Percentiles rank a stretch among this genome's conserved stretches.
Evolutionary conservation across 768 basidiomycete species (phyloP).

Genomic region (Mycena leptocephala): DNA sequence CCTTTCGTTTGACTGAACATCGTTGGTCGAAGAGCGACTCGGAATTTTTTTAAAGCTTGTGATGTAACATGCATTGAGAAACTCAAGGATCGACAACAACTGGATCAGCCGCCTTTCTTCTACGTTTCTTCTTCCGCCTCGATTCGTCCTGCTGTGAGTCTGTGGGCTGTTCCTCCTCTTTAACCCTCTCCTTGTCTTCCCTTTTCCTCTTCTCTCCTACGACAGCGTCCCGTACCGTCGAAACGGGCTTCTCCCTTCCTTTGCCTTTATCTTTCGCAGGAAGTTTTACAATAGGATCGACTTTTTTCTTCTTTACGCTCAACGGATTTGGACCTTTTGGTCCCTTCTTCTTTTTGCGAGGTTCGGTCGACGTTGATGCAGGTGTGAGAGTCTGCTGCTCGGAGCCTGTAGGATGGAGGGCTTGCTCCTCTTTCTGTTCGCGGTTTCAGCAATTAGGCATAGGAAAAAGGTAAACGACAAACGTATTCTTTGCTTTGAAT

Average conservation of each 20-base stretch:
- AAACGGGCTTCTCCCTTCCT: background rate
- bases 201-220: slow-evolving; percentile 34
- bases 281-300: slow-evolving; percentile 23
- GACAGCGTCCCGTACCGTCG: background rate
- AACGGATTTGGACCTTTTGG: slow-evolving; percentile 95
- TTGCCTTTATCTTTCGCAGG: slow-evolving; percentile 25
- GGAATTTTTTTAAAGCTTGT: too few species aligned
- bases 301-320: slow-evolving; percentile 91
- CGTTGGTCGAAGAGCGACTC: too few species aligned
- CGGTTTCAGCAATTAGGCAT: background rate
- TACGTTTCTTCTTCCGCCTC: slow-evolving; percentile 33
- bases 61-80: background rate
- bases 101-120: slow-evolving; percentile 8
- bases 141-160: slow-evolving; percentile 22
- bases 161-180: background rate
- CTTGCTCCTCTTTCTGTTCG: slow-evolving; percentile 74
- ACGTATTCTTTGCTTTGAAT: slow-evolving; percentile 75
- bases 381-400: slow-evolving; percentile 64
- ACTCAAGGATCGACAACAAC: background rate
- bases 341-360: slow-evolving; percentile 74
- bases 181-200: slow-evolving; percentile 8
- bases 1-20: too few species aligned
- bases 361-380: slow-evolving; percentile 52
- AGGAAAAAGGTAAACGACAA: background rate
- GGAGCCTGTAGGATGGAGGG: slow-evolving; percentile 65